Conservation (phyloP, 306 rosid species). For the Sicyos baderoa region DNA sequence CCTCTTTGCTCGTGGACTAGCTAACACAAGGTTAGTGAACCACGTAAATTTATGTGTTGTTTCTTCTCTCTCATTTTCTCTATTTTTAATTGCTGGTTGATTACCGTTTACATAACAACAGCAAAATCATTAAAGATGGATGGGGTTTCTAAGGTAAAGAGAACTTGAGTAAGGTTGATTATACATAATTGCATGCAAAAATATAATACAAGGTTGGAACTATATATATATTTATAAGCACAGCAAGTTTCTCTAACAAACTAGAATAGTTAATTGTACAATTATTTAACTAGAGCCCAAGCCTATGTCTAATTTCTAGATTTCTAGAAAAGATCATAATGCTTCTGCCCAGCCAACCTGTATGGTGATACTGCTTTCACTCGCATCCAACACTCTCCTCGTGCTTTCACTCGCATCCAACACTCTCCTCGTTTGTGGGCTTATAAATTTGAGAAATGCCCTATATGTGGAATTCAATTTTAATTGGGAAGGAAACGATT, state of each 20-base stretch:
- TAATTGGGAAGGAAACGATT: too few relatives aligned
- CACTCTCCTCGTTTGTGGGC: too few relatives aligned
- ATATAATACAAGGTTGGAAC: neutral
- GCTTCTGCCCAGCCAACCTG: constrained; percentile 15
- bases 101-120: too few relatives aligned
- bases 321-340: constrained; percentile 1
- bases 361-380: neutral
- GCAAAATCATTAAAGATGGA: neutral
- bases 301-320: neutral
- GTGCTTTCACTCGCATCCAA: neutral
- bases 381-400: too few relatives aligned
- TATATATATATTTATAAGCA: neutral
- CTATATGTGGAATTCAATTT: too few relatives aligned
- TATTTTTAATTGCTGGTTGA: too few relatives aligned
- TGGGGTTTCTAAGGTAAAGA: neutral
- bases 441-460: too few relatives aligned
- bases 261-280: constrained; percentile 4
- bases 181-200: neutral
- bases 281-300: neutral
- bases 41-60: too few relatives aligned
- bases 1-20: too few relatives aligned
- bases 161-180: neutral
- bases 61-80: too few relatives aligned
- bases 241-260: neutral
- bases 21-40: too few relatives aligned